Evolutionary conservation across 208 protist genomes (phyloP).

Genomic region (Trypanosoma lewisi): DNA sequence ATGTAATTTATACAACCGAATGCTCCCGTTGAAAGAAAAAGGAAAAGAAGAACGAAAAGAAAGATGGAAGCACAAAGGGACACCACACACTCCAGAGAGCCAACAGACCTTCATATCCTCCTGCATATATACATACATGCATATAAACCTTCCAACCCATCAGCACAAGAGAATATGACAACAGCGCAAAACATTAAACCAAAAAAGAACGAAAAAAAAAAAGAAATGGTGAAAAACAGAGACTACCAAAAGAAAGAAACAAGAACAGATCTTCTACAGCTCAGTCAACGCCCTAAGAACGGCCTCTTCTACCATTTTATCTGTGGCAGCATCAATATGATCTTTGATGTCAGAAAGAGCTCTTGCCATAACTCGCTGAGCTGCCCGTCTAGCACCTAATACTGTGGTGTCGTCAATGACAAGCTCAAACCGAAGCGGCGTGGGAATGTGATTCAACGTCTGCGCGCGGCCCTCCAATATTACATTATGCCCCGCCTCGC

Average conservation of each 20-base stretch:
- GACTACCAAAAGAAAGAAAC: not conserved
- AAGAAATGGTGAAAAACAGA: not conserved
- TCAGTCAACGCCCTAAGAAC: constrained; percentile 27
- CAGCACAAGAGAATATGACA: not conserved
- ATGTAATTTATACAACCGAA: not conserved
- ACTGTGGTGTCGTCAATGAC: constrained; percentile 69
- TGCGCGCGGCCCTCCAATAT: constrained; percentile 88
- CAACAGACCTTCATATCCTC: not conserved
- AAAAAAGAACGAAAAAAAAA: not conserved
- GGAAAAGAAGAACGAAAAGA: not conserved
- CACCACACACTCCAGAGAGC: not conserved
- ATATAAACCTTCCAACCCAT: not conserved
- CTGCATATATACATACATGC: not conserved
- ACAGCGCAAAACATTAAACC: not conserved
- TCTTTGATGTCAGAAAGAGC: constrained; percentile 45
- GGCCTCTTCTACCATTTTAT: constrained; percentile 27
- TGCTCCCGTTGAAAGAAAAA: not conserved
- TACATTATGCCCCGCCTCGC: constrained; percentile 80
- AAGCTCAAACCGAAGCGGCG: constrained; percentile 84
- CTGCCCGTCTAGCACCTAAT: constrained; percentile 83
- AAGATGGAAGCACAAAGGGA: not conserved
- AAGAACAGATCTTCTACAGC: constrained; percentile 24
- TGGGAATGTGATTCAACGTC: constrained; percentile 88
- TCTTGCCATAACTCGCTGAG: constrained; percentile 88
- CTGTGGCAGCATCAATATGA: constrained; percentile 18